A percentile compares a stretch with the other conserved stretches of the same genome.
Conservation (phyloP, 495 filamentous ascomycete species). For the Gamarada debralockiae region DNA sequence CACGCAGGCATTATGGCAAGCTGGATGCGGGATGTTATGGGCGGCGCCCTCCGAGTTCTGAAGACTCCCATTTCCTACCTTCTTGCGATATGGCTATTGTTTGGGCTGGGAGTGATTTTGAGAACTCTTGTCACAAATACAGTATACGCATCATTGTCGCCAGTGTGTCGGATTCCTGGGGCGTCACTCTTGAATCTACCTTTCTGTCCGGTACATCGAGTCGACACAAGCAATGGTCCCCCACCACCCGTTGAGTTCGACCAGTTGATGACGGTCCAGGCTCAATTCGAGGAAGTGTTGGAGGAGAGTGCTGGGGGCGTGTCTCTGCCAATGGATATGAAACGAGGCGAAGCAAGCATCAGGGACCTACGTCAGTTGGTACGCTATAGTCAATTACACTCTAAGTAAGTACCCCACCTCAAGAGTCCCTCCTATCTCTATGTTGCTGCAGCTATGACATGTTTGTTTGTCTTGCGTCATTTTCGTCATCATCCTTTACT, state of each 20-base stretch:
- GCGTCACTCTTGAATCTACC: slow-evolving; percentile 51
- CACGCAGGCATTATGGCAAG: slow-evolving; percentile 24
- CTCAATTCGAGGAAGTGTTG: slow-evolving; percentile 61
- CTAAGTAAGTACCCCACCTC: slow-evolving; percentile 21
- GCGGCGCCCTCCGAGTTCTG: slow-evolving; percentile 42
- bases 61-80: slow-evolving; percentile 53
- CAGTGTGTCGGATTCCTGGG: slow-evolving; percentile 62
- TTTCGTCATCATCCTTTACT: slow-evolving; percentile 27
- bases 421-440: slow-evolving; percentile 27
- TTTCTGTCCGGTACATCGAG: slow-evolving; percentile 45
- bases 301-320: slow-evolving; percentile 54
- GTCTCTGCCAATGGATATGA: slow-evolving; percentile 64
- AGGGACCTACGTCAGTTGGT: slow-evolving; percentile 69
- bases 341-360: slow-evolving; percentile 64
- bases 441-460: background rate
- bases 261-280: slow-evolving; percentile 61
- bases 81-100: slow-evolving; percentile 46
- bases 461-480: too few species aligned
- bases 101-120: slow-evolving; percentile 43
- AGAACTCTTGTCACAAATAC: slow-evolving; percentile 48
- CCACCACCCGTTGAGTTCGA: slow-evolving; percentile 54
- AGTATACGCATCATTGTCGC: slow-evolving; percentile 48
- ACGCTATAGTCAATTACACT: slow-evolving; percentile 20
- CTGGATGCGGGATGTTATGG: slow-evolving; percentile 47
- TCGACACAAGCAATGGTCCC: slow-evolving; percentile 16